phyloP scores from a whole-genome alignment of 148 eudicot genomes.

The Persicaria maculosa region DNA sequence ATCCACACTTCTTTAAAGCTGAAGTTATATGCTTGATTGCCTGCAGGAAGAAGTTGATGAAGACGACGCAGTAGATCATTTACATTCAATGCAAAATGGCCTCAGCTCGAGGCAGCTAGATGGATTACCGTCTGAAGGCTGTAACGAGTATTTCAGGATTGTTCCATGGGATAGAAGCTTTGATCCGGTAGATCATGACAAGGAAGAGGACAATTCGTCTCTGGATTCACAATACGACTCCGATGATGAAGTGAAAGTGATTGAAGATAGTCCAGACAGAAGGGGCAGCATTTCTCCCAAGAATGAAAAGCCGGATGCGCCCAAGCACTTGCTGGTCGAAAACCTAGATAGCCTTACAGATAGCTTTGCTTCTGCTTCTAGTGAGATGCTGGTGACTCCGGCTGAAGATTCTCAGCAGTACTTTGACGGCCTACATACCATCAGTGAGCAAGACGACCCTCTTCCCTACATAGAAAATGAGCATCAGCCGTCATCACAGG shows the following conservation, averaged over 20 bases:
- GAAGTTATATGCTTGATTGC: neutral
- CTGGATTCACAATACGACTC: constrained; percentile 30
- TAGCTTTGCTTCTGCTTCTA: constrained; percentile 33
- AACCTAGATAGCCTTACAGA: constrained; percentile 25
- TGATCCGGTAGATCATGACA: constrained; percentile 24
- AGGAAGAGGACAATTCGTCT: constrained; percentile 25
- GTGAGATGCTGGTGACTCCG: constrained; percentile 36
- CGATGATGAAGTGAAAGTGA: constrained; percentile 9
- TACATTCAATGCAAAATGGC: constrained; percentile 19
- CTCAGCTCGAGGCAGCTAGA: constrained; percentile 23
- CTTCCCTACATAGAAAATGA: constrained; percentile 10
- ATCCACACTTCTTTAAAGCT: neutral
- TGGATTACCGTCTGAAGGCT: constrained; percentile 23
- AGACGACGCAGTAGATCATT: constrained; percentile 14
- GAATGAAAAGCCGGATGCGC: neutral
- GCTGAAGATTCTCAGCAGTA: constrained; percentile 28
- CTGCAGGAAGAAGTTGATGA: constrained; percentile 45
- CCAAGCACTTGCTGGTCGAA: constrained; percentile 14
- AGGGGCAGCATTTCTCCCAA: neutral
- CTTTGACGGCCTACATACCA: constrained; percentile 5
- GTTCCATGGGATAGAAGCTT: constrained; percentile 12
- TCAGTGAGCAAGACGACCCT: constrained; percentile 19
- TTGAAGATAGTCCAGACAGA: neutral
- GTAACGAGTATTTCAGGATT: constrained; percentile 1
- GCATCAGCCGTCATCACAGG: neutral